Conservation (phyloP, 768 basidiomycete genomes). For the Lactarius deliciosus region DNA sequence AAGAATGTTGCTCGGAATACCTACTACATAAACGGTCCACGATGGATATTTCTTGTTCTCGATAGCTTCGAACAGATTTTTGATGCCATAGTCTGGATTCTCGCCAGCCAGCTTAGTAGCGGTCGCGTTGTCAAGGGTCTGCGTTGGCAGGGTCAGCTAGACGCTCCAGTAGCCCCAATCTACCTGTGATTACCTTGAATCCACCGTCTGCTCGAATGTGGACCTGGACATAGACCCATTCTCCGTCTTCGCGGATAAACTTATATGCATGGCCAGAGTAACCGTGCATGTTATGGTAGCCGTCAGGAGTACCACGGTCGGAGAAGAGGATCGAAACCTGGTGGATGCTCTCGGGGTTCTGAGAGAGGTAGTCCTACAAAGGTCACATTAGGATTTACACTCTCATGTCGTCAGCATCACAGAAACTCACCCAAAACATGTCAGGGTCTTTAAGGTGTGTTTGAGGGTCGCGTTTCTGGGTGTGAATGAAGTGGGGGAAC, state of each 20-base stretch:
- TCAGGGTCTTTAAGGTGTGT: conserved; percentile 89
- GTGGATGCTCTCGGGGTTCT: conserved; percentile 88
- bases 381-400: conserved; percentile 9
- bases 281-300: conserved; percentile 84
- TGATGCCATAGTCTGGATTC: conserved; percentile 84
- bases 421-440: conserved; percentile 68
- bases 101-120: conserved; percentile 66
- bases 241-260: conserved; percentile 80
- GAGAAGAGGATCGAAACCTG: conserved; percentile 89
- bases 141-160: conserved; percentile 14
- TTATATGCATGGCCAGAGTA: conserved; percentile 94
- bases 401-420: not conserved
- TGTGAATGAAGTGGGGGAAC: conserved; percentile 95
- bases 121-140: conserved; percentile 70
- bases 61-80: conserved; percentile 78
- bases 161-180: not conserved
- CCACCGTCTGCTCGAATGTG: conserved; percentile 79
- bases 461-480: conserved; percentile 88
- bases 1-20: conserved; percentile 33
- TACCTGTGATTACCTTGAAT: conserved; percentile 57
- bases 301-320: conserved; percentile 93
- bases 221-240: conserved; percentile 84
- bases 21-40: conserved; percentile 85
- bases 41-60: conserved; percentile 76
- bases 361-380: conserved; percentile 78